phyloP scores from a whole-genome alignment of 2,329 filamentous ascomycete species.

The Daldinia eschscholtzii region DNA sequence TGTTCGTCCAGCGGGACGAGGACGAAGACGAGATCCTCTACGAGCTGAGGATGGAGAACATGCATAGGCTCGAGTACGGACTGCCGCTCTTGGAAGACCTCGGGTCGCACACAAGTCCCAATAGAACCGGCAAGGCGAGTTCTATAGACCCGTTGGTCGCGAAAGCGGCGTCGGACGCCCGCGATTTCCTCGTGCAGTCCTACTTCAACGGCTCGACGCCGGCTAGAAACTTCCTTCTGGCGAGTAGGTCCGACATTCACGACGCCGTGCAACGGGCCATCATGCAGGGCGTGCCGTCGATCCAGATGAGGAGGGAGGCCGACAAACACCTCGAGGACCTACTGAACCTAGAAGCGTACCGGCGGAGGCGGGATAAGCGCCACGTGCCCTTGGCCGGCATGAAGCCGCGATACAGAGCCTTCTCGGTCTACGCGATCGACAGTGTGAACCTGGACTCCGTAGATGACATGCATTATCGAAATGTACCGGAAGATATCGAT shows the following conservation, averaged over 20 bases:
- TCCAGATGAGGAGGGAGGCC: background rate
- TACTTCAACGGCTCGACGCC: background rate
- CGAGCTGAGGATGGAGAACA: background rate
- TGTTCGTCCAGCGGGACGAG: constrained; percentile 17
- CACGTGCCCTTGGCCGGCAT: constrained; percentile 24
- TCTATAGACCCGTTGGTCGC: background rate
- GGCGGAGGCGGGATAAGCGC: constrained; percentile 2
- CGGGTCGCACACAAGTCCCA: background rate
- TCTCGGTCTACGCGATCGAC: constrained; percentile 29
- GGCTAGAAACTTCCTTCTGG: background rate
- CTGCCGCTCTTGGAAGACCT: background rate
- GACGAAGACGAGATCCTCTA: constrained; percentile 8
- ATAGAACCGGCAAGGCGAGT: too few species aligned
- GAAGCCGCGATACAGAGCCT: constrained; percentile 34
- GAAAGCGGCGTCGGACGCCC: background rate
- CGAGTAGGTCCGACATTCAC: background rate
- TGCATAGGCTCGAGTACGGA: constrained; percentile 3
- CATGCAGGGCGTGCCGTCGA: background rate
- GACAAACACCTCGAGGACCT: background rate
- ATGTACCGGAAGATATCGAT: background rate
- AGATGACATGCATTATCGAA: constrained; percentile 3
- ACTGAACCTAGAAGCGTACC: constrained; percentile 10
- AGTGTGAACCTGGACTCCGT: background rate
- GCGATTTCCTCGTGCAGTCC: background rate
- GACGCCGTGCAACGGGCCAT: background rate